Evolutionary conservation across 2,329 filamentous ascomycete species (phyloP).

Genomic region (Pseudogymnoascus sp.): DNA sequence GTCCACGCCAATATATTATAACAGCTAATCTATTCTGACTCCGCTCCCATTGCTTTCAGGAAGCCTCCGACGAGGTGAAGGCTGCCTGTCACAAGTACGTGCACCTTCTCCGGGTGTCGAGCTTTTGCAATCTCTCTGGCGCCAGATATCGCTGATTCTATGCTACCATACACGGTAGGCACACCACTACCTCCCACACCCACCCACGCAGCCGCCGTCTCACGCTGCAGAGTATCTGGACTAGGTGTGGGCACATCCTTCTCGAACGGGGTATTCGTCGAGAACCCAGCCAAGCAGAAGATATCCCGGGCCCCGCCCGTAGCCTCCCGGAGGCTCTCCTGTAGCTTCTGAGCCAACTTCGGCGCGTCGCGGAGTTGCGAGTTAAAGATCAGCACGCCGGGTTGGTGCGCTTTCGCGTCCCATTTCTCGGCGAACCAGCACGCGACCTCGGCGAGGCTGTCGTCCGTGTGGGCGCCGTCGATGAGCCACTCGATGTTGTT

Average conservation of each 20-base stretch:
- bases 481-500: constrained; percentile 25
- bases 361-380: constrained; percentile 19
- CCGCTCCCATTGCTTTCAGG: neutral
- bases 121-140: constrained; percentile 33
- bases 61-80: constrained; percentile 50
- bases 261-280: constrained; percentile 37
- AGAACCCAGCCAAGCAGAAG: constrained; percentile 46
- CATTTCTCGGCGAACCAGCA: constrained; percentile 63
- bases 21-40: neutral
- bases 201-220: neutral
- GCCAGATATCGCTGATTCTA: constrained; percentile 48
- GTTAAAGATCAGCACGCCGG: neutral
- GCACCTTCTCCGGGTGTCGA: constrained; percentile 20
- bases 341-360: constrained; percentile 33
- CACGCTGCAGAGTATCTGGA: constrained; percentile 1
- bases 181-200: constrained; percentile 29
- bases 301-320: constrained; percentile 27
- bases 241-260: constrained; percentile 19
- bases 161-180: constrained; percentile 33
- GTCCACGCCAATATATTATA: neutral
- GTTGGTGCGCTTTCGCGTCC: neutral
- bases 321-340: constrained; percentile 33
- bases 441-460: constrained; percentile 73
- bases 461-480: constrained; percentile 38
- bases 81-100: constrained; percentile 50